Percentiles rank a stretch among this genome's conserved stretches.
Conservation (phyloP, 2,329 filamentous ascomycete genomes). For the Plenodomus lindquistii region DNA sequence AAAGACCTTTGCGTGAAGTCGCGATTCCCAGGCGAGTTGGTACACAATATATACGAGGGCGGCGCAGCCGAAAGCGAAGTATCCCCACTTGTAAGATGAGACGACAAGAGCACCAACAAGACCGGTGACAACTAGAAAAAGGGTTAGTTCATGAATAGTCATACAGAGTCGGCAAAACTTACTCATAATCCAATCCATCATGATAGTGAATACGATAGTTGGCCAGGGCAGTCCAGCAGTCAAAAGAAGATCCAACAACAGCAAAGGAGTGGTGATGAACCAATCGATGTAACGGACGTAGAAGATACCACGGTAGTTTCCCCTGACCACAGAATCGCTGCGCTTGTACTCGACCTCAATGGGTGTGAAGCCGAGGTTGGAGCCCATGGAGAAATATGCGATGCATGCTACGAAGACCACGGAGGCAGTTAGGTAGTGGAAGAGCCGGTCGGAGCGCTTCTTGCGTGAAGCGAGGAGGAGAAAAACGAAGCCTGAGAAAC, state of each 20-base stretch:
- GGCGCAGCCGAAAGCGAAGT: conserved; percentile 59
- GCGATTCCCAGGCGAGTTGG: conserved; percentile 60
- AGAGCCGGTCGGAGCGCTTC: conserved; percentile 60
- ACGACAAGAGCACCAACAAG: conserved; percentile 67
- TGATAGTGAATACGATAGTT: conserved; percentile 63
- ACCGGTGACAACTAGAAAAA: conserved; percentile 57
- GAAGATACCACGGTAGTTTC: conserved; percentile 65
- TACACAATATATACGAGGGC: conserved; percentile 64
- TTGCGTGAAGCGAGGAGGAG: conserved; percentile 58
- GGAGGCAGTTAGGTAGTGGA: conserved; percentile 66
- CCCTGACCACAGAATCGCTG: conserved; percentile 50
- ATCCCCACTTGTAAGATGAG: conserved; percentile 70
- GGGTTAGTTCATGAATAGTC: background rate
- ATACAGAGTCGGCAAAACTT: background rate
- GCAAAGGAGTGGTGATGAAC: conserved; percentile 66
- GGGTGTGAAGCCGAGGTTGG: conserved; percentile 65
- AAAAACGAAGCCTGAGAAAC: conserved; percentile 57
- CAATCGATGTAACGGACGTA: conserved; percentile 70
- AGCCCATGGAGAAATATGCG: conserved; percentile 69
- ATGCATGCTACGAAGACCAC: conserved; percentile 64
- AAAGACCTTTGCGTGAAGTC: conserved; percentile 58
- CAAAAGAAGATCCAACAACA: conserved; percentile 65
- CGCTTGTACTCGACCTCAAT: conserved; percentile 64
- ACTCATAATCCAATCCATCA: conserved; percentile 66
- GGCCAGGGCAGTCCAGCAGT: conserved; percentile 68